phyloP scores from a whole-genome alignment of 2,329 filamentous ascomycete species.

The Anthostomella pinea region DNA sequence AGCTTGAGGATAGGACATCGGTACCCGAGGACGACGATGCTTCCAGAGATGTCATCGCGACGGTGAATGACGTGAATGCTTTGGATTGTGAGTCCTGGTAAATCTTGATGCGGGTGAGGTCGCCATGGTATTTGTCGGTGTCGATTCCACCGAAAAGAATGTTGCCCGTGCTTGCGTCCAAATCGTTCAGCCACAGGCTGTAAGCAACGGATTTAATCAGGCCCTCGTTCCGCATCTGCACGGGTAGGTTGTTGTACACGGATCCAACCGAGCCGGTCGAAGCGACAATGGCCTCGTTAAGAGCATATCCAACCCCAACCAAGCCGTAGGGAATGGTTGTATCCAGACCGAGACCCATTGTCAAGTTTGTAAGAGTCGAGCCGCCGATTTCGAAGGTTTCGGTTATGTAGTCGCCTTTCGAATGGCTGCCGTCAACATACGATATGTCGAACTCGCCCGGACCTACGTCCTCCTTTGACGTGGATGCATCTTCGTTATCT shows the following conservation, averaged over 20 bases:
- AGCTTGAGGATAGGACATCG: constrained; percentile 41
- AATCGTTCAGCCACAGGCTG: constrained; percentile 65
- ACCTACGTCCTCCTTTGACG: constrained; percentile 43
- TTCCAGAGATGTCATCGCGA: constrained; percentile 46
- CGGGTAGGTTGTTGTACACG: constrained; percentile 58
- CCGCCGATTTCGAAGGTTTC: constrained; percentile 56
- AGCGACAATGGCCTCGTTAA: constrained; percentile 49
- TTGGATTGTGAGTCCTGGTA: constrained; percentile 40
- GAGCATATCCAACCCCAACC: constrained; percentile 58
- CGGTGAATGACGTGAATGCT: constrained; percentile 44
- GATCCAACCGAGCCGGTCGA: constrained; percentile 23
- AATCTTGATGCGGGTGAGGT: constrained; percentile 60
- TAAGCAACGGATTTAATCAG: constrained; percentile 66
- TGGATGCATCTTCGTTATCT: constrained; percentile 48
- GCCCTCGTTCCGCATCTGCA: constrained; percentile 60
- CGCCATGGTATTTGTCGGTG: constrained; percentile 66
- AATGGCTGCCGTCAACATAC: constrained; percentile 60
- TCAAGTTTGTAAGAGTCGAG: constrained; percentile 49
- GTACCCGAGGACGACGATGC: constrained; percentile 48
- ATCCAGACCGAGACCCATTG: constrained; percentile 56
- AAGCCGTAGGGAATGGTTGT: constrained; percentile 57
- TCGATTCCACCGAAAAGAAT: constrained; percentile 83
- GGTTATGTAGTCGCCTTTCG: constrained; percentile 56
- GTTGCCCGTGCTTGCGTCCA: constrained; percentile 60
- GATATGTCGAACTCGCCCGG: constrained; percentile 51